Percentiles rank a stretch among this genome's conserved stretches.
Conservation (phyloP, 2,329 filamentous ascomycete species). For the Rhytidhysteron rufulum region DNA sequence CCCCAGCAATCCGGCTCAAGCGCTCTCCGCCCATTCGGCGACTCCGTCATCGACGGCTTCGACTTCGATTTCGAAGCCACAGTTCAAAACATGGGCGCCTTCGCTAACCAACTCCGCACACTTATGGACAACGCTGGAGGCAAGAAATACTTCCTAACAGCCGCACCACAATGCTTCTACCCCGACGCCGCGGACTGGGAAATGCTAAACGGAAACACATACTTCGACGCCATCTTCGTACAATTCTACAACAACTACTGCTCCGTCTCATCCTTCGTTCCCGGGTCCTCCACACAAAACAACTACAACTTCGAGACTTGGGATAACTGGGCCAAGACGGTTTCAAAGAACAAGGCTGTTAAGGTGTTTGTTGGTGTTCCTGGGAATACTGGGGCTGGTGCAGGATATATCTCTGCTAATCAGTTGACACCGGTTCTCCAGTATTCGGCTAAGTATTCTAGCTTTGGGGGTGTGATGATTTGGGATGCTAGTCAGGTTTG, state of each 20-base stretch:
- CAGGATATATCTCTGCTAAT: slow-evolving; percentile 52
- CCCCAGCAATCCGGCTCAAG: slow-evolving; percentile 43
- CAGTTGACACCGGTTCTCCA: slow-evolving; percentile 49
- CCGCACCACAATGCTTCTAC: slow-evolving; percentile 65
- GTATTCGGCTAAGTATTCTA: slow-evolving; percentile 53
- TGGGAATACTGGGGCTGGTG: slow-evolving; percentile 49
- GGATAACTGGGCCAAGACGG: slow-evolving; percentile 61
- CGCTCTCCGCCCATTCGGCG: slow-evolving; percentile 62
- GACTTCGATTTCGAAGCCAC: slow-evolving; percentile 70
- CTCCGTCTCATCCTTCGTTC: slow-evolving; percentile 51
- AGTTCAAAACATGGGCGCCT: slow-evolving; percentile 57
- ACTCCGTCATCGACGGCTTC: slow-evolving; percentile 66
- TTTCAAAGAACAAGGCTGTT: slow-evolving; percentile 56
- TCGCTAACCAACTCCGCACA: slow-evolving; percentile 55
- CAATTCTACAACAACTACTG: slow-evolving; percentile 71
- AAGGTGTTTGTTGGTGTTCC: slow-evolving; percentile 62
- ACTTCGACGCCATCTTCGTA: slow-evolving; percentile 59
- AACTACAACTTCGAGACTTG: slow-evolving; percentile 62
- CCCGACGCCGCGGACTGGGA: slow-evolving; percentile 59
- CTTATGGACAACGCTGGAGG: slow-evolving; percentile 48
- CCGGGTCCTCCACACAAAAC: slow-evolving; percentile 43
- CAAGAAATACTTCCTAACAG: slow-evolving; percentile 58
- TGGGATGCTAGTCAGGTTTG: slow-evolving; percentile 51
- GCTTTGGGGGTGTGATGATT: slow-evolving; percentile 57
- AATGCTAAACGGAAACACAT: slow-evolving; percentile 50